Evolutionary conservation across 768 basidiomycete genomes (phyloP), one percentile per base, ranked within the genome.

Genomic region (Rhodotorula kratochvilovae): DNA sequence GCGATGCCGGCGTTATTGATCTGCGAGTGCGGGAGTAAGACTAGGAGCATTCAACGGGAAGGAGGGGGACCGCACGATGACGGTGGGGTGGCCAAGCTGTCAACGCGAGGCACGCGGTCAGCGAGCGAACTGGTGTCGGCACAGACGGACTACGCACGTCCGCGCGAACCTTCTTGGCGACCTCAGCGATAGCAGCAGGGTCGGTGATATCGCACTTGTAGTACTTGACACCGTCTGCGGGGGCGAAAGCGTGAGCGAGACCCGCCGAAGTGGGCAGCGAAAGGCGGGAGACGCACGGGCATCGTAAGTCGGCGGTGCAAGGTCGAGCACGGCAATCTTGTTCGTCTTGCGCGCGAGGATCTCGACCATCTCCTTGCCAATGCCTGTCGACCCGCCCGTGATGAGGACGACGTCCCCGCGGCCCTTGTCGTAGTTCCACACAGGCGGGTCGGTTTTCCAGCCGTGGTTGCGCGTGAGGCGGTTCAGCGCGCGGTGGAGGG

Each of bases 1-100:
- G 72, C 72, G 36, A 73, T 73, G 3, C 72, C 72, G 17, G 72
- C 72, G 60, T 73, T 73, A 63, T 73, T 69, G 63, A 73, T 31
- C 69, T 70, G 35, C 39, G 12, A 13, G 54, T 0, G 21, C 10
- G 17, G 11, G 29, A 23, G 42, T n/a, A 5, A 11, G 33, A 5
- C 55, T 48, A 8, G 29, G 27, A 36, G 3, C 17, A 42, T 17
- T n/a, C 11, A 63, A 11, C 2, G 25, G 23, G 48, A 7, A 25
- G 33, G 23, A 55, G 8, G 2, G 10, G 51, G 1, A 29, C 23
- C 69, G 39, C 11, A 71, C 63, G 27, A 72, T 43, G 36, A 72
- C 35, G 29, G 71, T 72, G 3, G 71, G 71, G 45, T 63, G 12
- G 27, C 72, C 73, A n/a, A 75, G 39, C 70, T 72, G 61, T 13